phyloP scores from a whole-genome alignment of 257 asterid genomes.

The Jaltomata sinuosa region DNA sequence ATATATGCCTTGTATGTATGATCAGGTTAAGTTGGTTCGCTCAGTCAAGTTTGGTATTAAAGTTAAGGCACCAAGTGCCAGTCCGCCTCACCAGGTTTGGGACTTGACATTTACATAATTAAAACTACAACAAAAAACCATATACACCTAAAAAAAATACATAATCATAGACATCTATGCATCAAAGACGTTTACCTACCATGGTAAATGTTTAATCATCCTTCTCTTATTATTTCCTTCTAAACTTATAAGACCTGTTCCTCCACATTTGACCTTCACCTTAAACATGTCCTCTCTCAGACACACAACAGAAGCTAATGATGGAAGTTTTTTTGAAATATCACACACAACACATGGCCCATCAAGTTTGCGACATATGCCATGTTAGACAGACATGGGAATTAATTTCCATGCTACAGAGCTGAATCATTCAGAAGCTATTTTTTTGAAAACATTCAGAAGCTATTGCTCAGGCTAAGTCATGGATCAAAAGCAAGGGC shows the following conservation, averaged over 20 bases:
- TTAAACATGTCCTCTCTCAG: background rate
- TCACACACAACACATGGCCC: background rate
- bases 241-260: background rate
- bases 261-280: background rate
- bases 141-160: background rate
- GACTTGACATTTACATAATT: background rate
- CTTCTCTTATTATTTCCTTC: background rate
- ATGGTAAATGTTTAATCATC: background rate
- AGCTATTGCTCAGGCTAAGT: background rate
- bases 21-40: background rate
- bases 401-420: background rate
- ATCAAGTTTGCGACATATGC: background rate
- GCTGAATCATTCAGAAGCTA: background rate
- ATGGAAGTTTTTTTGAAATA: background rate
- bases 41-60: background rate
- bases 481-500: background rate
- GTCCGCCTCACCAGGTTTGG: background rate
- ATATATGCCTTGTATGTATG: background rate
- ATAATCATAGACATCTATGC: background rate
- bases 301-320: background rate
- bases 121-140: background rate
- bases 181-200: background rate
- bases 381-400: background rate
- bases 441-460: background rate
- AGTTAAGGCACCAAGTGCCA: background rate